Evolutionary conservation across 2,329 filamentous ascomycete genomes (phyloP).

Genomic region (Xylariaceae sp.): DNA sequence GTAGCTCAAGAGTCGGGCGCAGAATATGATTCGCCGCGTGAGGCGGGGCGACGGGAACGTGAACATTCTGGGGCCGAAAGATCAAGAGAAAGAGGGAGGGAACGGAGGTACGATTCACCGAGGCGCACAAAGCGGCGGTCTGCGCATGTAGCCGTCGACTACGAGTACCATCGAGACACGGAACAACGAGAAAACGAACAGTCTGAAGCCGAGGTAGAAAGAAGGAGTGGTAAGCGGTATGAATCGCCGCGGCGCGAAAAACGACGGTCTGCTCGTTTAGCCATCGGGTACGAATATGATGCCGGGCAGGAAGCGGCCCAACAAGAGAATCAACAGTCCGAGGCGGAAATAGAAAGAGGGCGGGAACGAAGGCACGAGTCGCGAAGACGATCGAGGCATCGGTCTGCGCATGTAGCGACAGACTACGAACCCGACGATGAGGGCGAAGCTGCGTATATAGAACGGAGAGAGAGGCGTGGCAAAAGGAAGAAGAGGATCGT

Average conservation of each 20-base stretch:
- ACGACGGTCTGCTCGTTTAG: conserved; percentile 10
- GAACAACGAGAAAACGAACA: conserved; percentile 20
- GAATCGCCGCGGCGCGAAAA: conserved; percentile 21
- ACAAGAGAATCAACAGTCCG: conserved; percentile 19
- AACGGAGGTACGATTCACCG: conserved; percentile 6
- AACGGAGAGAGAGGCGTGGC: conserved; percentile 30
- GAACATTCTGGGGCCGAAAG: conserved; percentile 20
- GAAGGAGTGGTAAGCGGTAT: not conserved
- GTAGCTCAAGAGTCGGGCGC: conserved; percentile 22
- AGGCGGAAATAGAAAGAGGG: conserved; percentile 10
- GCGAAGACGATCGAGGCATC: conserved; percentile 22
- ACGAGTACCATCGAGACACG: conserved; percentile 13
- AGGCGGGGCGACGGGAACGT: conserved; percentile 19
- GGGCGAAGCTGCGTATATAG: conserved; percentile 7
- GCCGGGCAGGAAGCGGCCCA: conserved; percentile 20
- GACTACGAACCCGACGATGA: conserved; percentile 21
- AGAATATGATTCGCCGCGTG: conserved; percentile 22
- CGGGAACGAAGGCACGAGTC: not conserved
- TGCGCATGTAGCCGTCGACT: conserved; percentile 13
- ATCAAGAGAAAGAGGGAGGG: not conserved
- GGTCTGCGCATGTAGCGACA: conserved; percentile 14
- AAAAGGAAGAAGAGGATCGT: conserved; percentile 55
- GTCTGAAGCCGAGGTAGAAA: conserved; percentile 16
- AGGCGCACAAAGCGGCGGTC: conserved; percentile 21
- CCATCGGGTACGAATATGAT: conserved; percentile 17